Conservation (phyloP, 768 basidiomycete species). For the Filobasidium floriforme region DNA sequence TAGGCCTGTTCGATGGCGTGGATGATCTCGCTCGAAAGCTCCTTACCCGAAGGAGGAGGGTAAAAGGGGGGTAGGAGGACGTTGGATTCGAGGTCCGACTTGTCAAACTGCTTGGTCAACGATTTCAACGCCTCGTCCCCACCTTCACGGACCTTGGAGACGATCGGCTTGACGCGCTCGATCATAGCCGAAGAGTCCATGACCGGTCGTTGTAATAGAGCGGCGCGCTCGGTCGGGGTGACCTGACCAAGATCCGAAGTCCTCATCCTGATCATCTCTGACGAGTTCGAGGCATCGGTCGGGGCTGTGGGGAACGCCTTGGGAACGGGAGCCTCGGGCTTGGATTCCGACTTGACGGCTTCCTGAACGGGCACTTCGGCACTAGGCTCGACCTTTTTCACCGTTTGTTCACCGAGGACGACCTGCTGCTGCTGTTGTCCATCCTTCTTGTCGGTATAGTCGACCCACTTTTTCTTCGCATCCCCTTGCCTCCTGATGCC, state of each 20-base stretch:
- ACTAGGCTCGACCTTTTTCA: conserved; percentile 22
- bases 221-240: conserved; percentile 52
- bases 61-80: conserved; percentile 73
- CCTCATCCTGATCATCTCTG: conserved; percentile 62
- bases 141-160: conserved; percentile 69
- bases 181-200: conserved; percentile 82
- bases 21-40: conserved; percentile 53
- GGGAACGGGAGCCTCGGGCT: conserved; percentile 40
- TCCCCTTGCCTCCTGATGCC: conserved; percentile 81
- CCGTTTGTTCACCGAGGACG: conserved; percentile 16
- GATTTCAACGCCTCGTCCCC: conserved; percentile 83
- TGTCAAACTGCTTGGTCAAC: conserved; percentile 89
- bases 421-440: conserved; percentile 30
- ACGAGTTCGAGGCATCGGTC: conserved; percentile 13
- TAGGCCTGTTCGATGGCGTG: conserved; percentile 85
- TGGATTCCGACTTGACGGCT: conserved; percentile 29
- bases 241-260: conserved; percentile 56
- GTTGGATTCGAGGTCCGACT: conserved; percentile 61
- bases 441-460: conserved; percentile 44
- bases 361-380: conserved; percentile 26
- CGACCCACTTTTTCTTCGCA: conserved; percentile 71
- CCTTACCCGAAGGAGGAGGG: conserved; percentile 54
- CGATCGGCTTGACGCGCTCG: conserved; percentile 84
- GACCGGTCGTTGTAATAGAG: conserved; percentile 78
- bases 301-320: conserved; percentile 33